These are phyloP conservation scores for Raffaelea albimanens DNA, from an alignment of 2,329 filamentous ascomycete genomes.

Conservation along the genomic window DNA sequence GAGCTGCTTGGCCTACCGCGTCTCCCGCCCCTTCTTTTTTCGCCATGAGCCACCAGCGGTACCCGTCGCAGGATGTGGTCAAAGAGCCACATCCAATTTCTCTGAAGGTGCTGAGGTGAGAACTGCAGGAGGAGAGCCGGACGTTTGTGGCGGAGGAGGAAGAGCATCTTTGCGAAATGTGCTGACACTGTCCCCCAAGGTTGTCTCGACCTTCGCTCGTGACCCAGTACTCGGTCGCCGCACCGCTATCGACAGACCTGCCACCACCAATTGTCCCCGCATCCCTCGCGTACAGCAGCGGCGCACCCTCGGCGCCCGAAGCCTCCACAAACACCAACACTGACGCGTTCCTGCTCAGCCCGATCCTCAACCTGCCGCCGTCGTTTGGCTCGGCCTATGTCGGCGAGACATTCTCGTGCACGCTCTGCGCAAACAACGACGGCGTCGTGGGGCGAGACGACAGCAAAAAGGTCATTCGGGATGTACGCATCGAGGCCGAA, in stretches of 20 bases:
- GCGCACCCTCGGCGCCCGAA: no score
- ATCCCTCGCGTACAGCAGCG: constrained; percentile 65
- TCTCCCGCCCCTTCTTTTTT: not conserved
- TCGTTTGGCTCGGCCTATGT: constrained; percentile 93
- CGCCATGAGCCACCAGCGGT: constrained; percentile 49
- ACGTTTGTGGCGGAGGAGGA: no score
- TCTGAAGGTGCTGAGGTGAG: constrained; percentile 63
- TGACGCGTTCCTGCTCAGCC: constrained; percentile 48
- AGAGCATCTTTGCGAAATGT: not conserved
- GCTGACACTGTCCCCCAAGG: constrained; percentile 20
- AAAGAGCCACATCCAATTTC: constrained; percentile 75
- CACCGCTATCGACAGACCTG: constrained; percentile 27
- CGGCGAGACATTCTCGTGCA: constrained; percentile 90
- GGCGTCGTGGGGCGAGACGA: constrained; percentile 20
- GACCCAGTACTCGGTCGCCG: constrained; percentile 55
- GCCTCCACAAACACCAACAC: constrained; percentile 31
- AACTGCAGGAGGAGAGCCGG: not conserved
- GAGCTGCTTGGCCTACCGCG: no score
- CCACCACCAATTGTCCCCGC: constrained; percentile 48
- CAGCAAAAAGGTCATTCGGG: constrained; percentile 57
- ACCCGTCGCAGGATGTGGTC: constrained; percentile 44
- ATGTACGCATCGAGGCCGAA: constrained; percentile 77
- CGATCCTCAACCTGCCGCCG: constrained; percentile 72
- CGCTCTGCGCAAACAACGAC: constrained; percentile 93
- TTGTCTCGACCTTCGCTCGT: constrained; percentile 75